Conservation (phyloP, 441 rosid species). For the Jatropha podagrica region DNA sequence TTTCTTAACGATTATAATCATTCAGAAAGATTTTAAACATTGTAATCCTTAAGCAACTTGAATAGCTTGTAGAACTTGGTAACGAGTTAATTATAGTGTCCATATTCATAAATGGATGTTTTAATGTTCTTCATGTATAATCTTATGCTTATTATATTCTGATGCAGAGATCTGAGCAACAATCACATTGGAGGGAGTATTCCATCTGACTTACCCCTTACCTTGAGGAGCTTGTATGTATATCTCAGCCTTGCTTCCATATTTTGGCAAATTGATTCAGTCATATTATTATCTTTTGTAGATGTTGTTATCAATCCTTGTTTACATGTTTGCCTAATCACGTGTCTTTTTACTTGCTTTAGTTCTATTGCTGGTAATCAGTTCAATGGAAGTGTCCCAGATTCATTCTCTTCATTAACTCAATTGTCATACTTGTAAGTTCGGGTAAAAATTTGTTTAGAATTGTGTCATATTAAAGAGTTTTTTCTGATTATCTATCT, state of each 20-base stretch:
- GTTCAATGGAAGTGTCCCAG: constrained; percentile 61
- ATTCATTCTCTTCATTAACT: constrained; percentile 38
- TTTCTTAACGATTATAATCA: neutral
- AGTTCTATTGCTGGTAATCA: constrained; percentile 66
- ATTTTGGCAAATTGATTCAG: constrained; percentile 8
- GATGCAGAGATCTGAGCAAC: constrained; percentile 79
- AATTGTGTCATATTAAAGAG: constrained; percentile 8
- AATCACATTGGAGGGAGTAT: constrained; percentile 81
- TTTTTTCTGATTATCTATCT: constrained; percentile 10
- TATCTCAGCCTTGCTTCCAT: constrained; percentile 5
- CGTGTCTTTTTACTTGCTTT: constrained; percentile 26
- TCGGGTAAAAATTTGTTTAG: constrained; percentile 1
- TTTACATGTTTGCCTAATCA: neutral
- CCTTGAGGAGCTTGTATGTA: constrained; percentile 65
- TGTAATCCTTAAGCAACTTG: neutral
- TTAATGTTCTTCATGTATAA: neutral
- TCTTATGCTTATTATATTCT: constrained; percentile 18
- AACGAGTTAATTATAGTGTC: neutral
- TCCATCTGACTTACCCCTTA: constrained; percentile 67
- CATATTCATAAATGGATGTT: neutral
- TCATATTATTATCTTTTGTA: neutral
- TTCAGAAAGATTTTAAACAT: neutral
- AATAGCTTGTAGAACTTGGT: neutral
- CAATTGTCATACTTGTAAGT: constrained; percentile 56
- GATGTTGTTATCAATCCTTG: neutral